A percentile compares a stretch with the other conserved stretches of the same genome.
Conservation (phyloP, 306 rosid species). For the Begonia loranthoides region DNA sequence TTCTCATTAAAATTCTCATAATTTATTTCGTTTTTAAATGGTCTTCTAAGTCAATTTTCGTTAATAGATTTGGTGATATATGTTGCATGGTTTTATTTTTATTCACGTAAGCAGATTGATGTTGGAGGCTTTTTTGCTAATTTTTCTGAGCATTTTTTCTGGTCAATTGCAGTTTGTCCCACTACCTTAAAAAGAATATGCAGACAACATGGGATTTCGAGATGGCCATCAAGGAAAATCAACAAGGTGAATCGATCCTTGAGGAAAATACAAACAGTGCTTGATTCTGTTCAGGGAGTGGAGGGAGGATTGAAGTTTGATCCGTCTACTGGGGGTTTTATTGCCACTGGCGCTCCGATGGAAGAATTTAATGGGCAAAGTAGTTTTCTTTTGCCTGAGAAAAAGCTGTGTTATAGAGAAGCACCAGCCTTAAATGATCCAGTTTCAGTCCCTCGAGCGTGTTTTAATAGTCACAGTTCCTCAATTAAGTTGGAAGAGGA, state of each 20-base stretch:
- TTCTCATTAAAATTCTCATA: not conserved
- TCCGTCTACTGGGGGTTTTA: conserved; percentile 45
- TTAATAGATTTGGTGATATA: no score
- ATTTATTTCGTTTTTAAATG: no score
- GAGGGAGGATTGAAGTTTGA: conserved; percentile 63
- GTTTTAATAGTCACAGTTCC: not conserved
- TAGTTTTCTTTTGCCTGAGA: conserved; percentile 24
- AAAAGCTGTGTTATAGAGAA: conserved; percentile 11
- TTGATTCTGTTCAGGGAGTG: conserved; percentile 59
- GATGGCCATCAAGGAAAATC: conserved; percentile 87
- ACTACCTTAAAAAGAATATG: conserved; percentile 84
- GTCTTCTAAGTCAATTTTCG: no score
- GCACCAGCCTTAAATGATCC: conserved; percentile 9
- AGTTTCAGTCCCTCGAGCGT: conserved; percentile 15
- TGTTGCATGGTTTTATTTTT: no score
- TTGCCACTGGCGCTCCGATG: conserved; percentile 37
- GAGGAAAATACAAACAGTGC: conserved; percentile 48
- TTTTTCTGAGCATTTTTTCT: no score
- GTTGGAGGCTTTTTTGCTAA: no score
- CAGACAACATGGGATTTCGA: conserved; percentile 67
- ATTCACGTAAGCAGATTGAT: no score
- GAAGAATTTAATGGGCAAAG: conserved; percentile 30
- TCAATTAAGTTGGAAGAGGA: conserved; percentile 36
- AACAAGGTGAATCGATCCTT: conserved; percentile 62
- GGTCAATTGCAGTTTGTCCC: conserved; percentile 43